Percentiles rank a stretch among this genome's conserved stretches.
Conservation (phyloP, 805 yeast genomes). For the Scheffersomyces lignosus region DNA sequence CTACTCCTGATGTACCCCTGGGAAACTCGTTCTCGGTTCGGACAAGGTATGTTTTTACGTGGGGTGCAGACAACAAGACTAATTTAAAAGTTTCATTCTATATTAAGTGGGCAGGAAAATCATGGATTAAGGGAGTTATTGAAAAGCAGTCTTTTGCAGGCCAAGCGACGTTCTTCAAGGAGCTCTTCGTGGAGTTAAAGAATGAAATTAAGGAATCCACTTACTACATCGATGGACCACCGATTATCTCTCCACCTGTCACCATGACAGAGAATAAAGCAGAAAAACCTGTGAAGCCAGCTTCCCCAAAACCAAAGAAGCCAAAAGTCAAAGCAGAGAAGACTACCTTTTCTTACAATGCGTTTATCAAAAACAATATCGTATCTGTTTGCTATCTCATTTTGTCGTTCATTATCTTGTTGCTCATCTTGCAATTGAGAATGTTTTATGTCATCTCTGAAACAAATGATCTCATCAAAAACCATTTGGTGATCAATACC, state of each 20-base stretch:
- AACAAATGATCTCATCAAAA: slow-evolving; percentile 21
- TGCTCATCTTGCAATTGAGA: slow-evolving; percentile 21
- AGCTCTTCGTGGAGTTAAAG: slow-evolving; percentile 48
- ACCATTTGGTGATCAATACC: slow-evolving; percentile 18
- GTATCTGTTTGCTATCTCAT: slow-evolving; percentile 17
- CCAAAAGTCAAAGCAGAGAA: neutral
- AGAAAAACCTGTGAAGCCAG: neutral
- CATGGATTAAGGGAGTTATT: slow-evolving; percentile 76
- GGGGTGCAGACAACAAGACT: slow-evolving; percentile 63
- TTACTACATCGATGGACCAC: slow-evolving; percentile 20
- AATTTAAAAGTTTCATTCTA: slow-evolving; percentile 51
- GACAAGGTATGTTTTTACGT: slow-evolving; percentile 56
- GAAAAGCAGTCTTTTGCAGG: slow-evolving; percentile 76
- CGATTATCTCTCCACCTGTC: slow-evolving; percentile 1
- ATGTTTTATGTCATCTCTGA: slow-evolving; percentile 16
- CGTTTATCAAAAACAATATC: slow-evolving; percentile 12
- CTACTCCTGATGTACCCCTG: slow-evolving; percentile 82
- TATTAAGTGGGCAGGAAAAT: slow-evolving; percentile 71
- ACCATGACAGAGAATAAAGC: slow-evolving; percentile 3
- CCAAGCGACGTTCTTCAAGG: slow-evolving; percentile 61
- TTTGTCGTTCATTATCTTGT: slow-evolving; percentile 18
- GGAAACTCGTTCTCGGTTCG: slow-evolving; percentile 66
- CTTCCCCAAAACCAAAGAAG: neutral
- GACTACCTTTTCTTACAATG: slow-evolving; percentile 2
- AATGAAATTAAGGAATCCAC: slow-evolving; percentile 29